Evolutionary conservation across 768 basidiomycete genomes (phyloP), one percentile per base, ranked within the genome.

Genomic region (Gautieria morchelliformis): DNA sequence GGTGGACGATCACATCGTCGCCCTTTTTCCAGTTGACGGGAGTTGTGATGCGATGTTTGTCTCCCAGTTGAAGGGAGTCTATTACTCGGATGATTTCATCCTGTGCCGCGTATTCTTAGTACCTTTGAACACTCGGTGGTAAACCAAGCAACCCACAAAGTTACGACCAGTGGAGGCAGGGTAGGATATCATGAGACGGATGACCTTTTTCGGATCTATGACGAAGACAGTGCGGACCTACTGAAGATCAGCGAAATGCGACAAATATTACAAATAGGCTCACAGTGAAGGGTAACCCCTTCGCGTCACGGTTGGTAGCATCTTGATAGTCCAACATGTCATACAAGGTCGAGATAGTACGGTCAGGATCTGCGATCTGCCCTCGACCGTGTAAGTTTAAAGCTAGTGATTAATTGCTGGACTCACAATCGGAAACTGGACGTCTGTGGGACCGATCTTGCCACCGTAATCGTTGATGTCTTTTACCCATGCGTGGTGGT

Each of bases 281-380:
- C 62, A 85, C 92, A 49, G 96, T 99, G 78, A 97, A 93, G 20
- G 96, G 96, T 45, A 97, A 78, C 48, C 93, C 91, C 71, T 89
- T 91, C 39, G 73, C 74, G 68, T 90, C 88, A 39, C 81, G 78
- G 73, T 92, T 99, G 55, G 93, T 94, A 44, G 85, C 80, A 72
- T 99, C 96, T 71, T 93, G 90, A 67, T 88, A 80, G 70, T 98
- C 96, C 58, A 98, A 78, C 95, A 97, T 97, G 68, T 96, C 94
- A 67, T 96, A 95, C 57, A 91, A 73, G 42, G 80, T 82, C 9
- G 92, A 87, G 48, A 97, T 79, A 67, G 80, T 86, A 70, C 95
- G 80, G 67, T 93, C 87, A 22, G 80, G 78, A 69, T 99, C 96
- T 50, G 92, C 96, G 64, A 99, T 98, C 89, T 93, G 59, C 4